These are phyloP conservation scores for Penicillium argentinense DNA, from an alignment of 495 filamentous ascomycete species.

Conservation along the genomic window DNA sequence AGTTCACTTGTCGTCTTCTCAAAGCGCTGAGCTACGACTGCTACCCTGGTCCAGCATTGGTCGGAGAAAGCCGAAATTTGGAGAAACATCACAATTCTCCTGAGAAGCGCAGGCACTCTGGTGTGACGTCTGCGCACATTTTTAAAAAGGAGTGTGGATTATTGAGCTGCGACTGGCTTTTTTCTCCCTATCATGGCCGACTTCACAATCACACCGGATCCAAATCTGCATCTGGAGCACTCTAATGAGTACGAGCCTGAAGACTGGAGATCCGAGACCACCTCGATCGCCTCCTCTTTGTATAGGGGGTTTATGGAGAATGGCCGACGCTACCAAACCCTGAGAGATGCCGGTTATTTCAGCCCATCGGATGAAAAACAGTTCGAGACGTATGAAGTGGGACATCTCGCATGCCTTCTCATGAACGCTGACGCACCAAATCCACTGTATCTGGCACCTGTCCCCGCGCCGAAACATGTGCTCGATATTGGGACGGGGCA, in stretches of 20 bases:
- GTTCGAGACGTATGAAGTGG: constrained; percentile 15
- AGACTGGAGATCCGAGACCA: constrained; percentile 20
- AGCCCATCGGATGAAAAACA: constrained; percentile 16
- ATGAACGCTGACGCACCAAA: constrained; percentile 6
- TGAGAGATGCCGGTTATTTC: constrained; percentile 7
- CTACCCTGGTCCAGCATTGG: too few species aligned
- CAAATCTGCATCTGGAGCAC: neutral
- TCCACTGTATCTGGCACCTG: constrained; percentile 6
- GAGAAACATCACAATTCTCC: too few species aligned
- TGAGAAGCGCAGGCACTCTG: too few species aligned
- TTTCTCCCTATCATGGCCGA: constrained; percentile 3
- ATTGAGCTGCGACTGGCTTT: too few species aligned
- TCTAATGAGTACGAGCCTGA: neutral
- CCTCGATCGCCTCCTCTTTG: constrained; percentile 12
- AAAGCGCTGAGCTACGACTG: too few species aligned
- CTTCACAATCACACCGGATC: constrained; percentile 9
- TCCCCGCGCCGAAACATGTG: constrained; percentile 6
- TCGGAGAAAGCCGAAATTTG: too few species aligned
- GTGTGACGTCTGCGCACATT: too few species aligned
- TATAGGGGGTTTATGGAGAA: constrained; percentile 16
- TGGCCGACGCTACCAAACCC: constrained; percentile 12
- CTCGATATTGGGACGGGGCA: constrained; percentile 13
- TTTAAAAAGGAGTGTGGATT: too few species aligned
- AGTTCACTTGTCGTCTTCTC: too few species aligned
- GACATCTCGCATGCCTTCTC: constrained; percentile 11